phyloP scores from a whole-genome alignment of 768 basidiomycete genomes.

The Nidularia pulvinata region DNA sequence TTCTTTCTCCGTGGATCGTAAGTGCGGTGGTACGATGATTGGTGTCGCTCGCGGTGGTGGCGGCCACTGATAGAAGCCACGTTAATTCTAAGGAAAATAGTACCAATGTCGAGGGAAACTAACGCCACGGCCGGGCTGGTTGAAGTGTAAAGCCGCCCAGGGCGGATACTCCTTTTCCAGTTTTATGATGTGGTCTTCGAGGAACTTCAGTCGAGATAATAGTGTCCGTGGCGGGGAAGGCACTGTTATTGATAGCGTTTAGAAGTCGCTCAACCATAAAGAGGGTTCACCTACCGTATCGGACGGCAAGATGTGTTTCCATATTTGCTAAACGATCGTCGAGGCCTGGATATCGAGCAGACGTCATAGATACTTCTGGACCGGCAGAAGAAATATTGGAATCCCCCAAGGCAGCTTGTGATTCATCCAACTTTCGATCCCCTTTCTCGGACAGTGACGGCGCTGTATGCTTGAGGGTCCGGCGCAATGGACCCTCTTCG shows the following conservation, averaged over 20 bases:
- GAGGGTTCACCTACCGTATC: slow-evolving; percentile 55
- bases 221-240: slow-evolving; percentile 70
- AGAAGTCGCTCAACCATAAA: background rate
- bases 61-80: slow-evolving; percentile 60
- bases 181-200: slow-evolving; percentile 77
- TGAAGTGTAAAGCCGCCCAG: slow-evolving; percentile 89
- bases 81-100: background rate
- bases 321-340: slow-evolving; percentile 66
- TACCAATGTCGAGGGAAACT: slow-evolving; percentile 20
- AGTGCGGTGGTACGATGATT: slow-evolving; percentile 73
- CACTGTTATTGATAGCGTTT: slow-evolving; percentile 36
- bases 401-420: slow-evolving; percentile 7
- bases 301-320: slow-evolving; percentile 71
- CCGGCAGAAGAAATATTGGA: background rate
- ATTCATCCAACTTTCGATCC: background rate
- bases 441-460: background rate
- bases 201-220: slow-evolving; percentile 60
- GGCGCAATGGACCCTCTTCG: slow-evolving; percentile 71
- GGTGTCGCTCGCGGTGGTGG: slow-evolving; percentile 79
- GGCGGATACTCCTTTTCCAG: slow-evolving; percentile 85
- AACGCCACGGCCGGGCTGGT: slow-evolving; percentile 81
- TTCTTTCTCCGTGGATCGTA: slow-evolving; percentile 24
- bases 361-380: slow-evolving; percentile 19
- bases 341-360: slow-evolving; percentile 55
- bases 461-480: slow-evolving; percentile 43